Evolutionary conservation across 768 basidiomycete genomes (phyloP).

Genomic region (Leccinum broughii): DNA sequence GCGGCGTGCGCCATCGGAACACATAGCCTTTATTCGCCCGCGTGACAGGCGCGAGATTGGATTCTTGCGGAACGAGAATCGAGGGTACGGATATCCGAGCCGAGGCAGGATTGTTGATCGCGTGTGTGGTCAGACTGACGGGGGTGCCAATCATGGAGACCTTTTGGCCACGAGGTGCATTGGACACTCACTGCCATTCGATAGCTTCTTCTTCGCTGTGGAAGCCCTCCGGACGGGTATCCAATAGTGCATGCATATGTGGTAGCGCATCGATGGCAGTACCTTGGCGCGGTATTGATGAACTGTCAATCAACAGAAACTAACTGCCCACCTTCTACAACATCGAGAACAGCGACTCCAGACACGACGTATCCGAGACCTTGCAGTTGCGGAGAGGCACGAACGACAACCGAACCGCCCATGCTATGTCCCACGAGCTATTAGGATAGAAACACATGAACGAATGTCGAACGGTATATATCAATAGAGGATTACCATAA

Average conservation of each 20-base stretch:
- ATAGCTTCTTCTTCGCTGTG: slow-evolving; percentile 81
- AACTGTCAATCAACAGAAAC: neutral
- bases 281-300: slow-evolving; percentile 43
- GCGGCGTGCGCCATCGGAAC: slow-evolving; percentile 81
- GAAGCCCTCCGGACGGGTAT: slow-evolving; percentile 84
- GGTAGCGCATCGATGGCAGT: slow-evolving; percentile 92
- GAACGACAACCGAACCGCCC: slow-evolving; percentile 89
- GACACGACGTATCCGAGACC: slow-evolving; percentile 67
- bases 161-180: neutral
- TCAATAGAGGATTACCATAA: slow-evolving; percentile 53
- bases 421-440: slow-evolving; percentile 94
- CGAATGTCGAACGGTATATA: neutral
- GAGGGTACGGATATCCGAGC: slow-evolving; percentile 89
- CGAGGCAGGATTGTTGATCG: slow-evolving; percentile 78
- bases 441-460: neutral
- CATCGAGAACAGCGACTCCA: slow-evolving; percentile 82
- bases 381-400: slow-evolving; percentile 66
- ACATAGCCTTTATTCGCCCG: slow-evolving; percentile 24
- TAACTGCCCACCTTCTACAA: slow-evolving; percentile 73
- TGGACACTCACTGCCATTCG: slow-evolving; percentile 86
- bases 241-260: slow-evolving; percentile 86
- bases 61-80: slow-evolving; percentile 56
- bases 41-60: slow-evolving; percentile 32
- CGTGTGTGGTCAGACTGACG: slow-evolving; percentile 70
- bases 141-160: neutral